phyloP scores from a whole-genome alignment of 768 basidiomycete genomes.

The Agaricus sinodeliciosus region DNA sequence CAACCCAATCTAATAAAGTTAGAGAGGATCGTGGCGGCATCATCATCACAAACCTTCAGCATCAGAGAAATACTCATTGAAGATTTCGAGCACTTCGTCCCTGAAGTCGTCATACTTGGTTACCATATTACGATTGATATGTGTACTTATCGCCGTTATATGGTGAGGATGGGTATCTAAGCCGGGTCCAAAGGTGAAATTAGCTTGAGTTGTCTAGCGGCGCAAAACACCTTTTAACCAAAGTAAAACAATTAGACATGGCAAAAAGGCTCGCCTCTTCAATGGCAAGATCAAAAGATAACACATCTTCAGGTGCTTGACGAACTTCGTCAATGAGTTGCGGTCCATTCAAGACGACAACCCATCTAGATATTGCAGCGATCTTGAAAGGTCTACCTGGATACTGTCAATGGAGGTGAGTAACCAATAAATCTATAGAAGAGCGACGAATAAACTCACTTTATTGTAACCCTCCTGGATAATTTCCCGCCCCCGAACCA shows the following conservation, averaged over 20 bases:
- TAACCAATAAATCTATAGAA: not conserved
- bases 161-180: slow-evolving; percentile 6
- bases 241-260: slow-evolving; percentile 15
- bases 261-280: slow-evolving; percentile 26
- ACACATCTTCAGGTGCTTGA: slow-evolving; percentile 27
- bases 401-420: slow-evolving; percentile 11
- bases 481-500: slow-evolving; percentile 8
- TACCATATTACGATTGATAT: slow-evolving; percentile 17
- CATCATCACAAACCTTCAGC: not conserved
- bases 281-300: slow-evolving; percentile 25
- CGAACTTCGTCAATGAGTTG: slow-evolving; percentile 32
- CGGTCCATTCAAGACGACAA: slow-evolving; percentile 26
- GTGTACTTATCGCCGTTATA: not conserved
- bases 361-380: slow-evolving; percentile 26
- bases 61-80: slow-evolving; percentile 18
- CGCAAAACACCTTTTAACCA: slow-evolving; percentile 10
- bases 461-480: slow-evolving; percentile 15
- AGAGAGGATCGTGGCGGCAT: no score
- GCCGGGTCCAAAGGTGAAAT: slow-evolving; percentile 4
- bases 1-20: slow-evolving; percentile 24
- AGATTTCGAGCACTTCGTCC: slow-evolving; percentile 6
- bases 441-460: not conserved
- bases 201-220: not conserved
- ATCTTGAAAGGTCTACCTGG: slow-evolving; percentile 22
- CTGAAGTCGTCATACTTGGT: not conserved